A percentile compares a stretch with the other conserved stretches of the same genome.
Evolutionary conservation across 441 rosid genomes (phyloP).

Genomic region (Mallotus japonicus): DNA sequence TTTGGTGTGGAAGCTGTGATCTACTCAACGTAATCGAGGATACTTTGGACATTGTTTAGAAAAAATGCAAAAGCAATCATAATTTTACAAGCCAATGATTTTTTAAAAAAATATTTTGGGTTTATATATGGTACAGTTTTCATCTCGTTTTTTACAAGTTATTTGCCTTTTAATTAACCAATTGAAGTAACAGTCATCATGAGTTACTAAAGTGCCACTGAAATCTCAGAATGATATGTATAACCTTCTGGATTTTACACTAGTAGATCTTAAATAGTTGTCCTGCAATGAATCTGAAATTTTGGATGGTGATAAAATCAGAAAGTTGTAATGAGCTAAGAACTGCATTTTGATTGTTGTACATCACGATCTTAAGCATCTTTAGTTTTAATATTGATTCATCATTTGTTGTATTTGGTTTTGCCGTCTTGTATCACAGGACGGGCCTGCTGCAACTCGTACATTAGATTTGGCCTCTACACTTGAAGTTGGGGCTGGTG

Average conservation of each 20-base stretch:
- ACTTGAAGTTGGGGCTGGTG: conserved; percentile 62
- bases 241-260: too few relatives aligned
- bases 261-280: not conserved
- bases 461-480: conserved; percentile 88
- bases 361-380: too few relatives aligned
- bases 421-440: conserved; percentile 35
- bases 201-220: not conserved
- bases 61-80: too few relatives aligned
- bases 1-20: not conserved
- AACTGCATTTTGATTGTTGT: not conserved
- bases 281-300: not conserved
- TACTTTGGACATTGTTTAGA: not conserved
- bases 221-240: too few relatives aligned
- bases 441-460: conserved; percentile 58
- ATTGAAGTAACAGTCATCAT: not conserved
- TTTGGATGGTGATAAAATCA: not conserved
- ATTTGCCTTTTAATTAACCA: not conserved
- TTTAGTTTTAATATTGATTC: not conserved
- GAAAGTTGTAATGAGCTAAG: too few relatives aligned
- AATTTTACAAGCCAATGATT: not conserved
- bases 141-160: not conserved
- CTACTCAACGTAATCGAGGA: not conserved
- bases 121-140: not conserved
- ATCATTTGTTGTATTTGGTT: conserved; percentile 10
- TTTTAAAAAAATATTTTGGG: not conserved